Percentiles rank a stretch among this genome's conserved stretches.
phyloP scores from a whole-genome alignment of 352 stramenopile genomes.

The Globisporangium heterothallicum region DNA sequence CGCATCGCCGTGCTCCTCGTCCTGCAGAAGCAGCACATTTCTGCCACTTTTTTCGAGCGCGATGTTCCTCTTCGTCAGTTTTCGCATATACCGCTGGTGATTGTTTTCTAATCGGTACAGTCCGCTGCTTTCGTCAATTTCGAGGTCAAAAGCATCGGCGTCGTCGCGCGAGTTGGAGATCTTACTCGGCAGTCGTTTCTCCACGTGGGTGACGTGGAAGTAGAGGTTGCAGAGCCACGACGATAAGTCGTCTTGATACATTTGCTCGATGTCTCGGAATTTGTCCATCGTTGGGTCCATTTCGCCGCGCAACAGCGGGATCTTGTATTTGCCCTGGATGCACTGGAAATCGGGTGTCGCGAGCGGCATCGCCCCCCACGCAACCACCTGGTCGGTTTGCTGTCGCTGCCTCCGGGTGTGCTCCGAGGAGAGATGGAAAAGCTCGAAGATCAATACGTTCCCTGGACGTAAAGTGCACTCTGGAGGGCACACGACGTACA shows the following conservation, averaged over 20 bases:
- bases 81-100: slow-evolving; percentile 36
- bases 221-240: slow-evolving; percentile 90
- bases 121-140: slow-evolving; percentile 44
- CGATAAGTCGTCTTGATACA: slow-evolving; percentile 64
- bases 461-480: slow-evolving; percentile 48
- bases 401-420: slow-evolving; percentile 5
- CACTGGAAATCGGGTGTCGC: slow-evolving; percentile 51
- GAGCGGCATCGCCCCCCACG: slow-evolving; percentile 78
- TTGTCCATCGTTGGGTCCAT: slow-evolving; percentile 79
- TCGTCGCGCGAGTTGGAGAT: not conserved
- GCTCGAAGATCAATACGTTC: slow-evolving; percentile 51
- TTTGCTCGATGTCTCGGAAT: slow-evolving; percentile 59
- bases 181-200: slow-evolving; percentile 19
- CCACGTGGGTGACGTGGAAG: slow-evolving; percentile 55
- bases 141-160: slow-evolving; percentile 28
- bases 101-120: slow-evolving; percentile 34
- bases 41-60: not conserved
- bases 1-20: not conserved
- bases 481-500: slow-evolving; percentile 76
- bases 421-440: slow-evolving; percentile 27
- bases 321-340: slow-evolving; percentile 75
- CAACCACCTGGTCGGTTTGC: slow-evolving; percentile 61
- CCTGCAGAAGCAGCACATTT: not conserved
- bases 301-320: slow-evolving; percentile 81
- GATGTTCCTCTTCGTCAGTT: slow-evolving; percentile 19